These are phyloP conservation scores for Pichia eremophila DNA, from an alignment of 805 yeast genomes.

Conservation along the genomic window DNA sequence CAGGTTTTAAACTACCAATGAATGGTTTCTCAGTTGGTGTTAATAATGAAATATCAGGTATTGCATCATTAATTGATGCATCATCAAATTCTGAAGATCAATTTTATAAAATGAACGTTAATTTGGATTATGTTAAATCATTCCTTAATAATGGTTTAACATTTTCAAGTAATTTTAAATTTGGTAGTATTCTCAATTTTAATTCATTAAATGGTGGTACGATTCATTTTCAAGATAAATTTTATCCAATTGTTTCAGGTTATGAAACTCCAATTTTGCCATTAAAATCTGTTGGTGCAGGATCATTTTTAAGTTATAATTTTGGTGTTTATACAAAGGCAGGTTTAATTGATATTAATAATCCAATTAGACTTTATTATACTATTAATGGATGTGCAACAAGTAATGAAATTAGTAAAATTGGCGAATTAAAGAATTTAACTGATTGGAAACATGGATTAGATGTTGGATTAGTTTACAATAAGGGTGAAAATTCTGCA, in stretches of 20 bases:
- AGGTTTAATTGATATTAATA: slow-evolving; percentile 2
- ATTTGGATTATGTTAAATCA: slow-evolving; percentile 29
- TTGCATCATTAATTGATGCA: slow-evolving; percentile 7
- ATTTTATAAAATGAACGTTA: slow-evolving; percentile 30
- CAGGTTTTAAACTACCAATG: slow-evolving; percentile 33
- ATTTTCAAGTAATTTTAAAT: slow-evolving; percentile 36
- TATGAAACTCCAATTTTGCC: slow-evolving; percentile 13
- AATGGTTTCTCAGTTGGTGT: slow-evolving; percentile 34
- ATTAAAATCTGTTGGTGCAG: slow-evolving; percentile 7
- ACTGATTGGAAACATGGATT: slow-evolving; percentile 7
- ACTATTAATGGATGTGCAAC: slow-evolving; percentile 7
- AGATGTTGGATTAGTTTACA: slow-evolving; percentile 11
- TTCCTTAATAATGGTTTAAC: slow-evolving; percentile 38
- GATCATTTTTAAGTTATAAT: slow-evolving; percentile 9
- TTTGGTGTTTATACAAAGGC: slow-evolving; percentile 7
- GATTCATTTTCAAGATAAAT: slow-evolving; percentile 67
- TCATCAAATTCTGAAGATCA: slow-evolving; percentile 15
- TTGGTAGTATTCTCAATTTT: slow-evolving; percentile 48
- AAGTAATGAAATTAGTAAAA: slow-evolving; percentile 1
- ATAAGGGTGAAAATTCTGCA: slow-evolving; percentile 7
- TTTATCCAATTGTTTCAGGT: slow-evolving; percentile 45
- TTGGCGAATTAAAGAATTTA: neutral
- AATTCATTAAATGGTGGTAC: slow-evolving; percentile 14
- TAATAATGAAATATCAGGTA: slow-evolving; percentile 37
- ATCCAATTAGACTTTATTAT: slow-evolving; percentile 11